Evolutionary conservation across 768 basidiomycete species (phyloP).

Genomic region (Wakefieldia striispora): DNA sequence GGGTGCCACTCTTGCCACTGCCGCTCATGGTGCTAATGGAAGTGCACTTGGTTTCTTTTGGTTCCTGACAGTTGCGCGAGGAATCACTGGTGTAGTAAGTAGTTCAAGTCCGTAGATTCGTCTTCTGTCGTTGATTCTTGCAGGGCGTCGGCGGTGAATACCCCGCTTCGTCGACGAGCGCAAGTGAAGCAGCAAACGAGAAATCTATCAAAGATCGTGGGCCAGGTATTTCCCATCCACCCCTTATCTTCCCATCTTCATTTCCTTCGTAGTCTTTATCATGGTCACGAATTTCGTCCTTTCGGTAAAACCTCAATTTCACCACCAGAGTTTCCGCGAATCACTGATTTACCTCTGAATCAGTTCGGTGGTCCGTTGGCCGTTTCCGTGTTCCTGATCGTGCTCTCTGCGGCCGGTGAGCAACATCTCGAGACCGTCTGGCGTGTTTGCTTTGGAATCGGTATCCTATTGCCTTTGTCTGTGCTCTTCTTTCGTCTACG

Average conservation of each 20-base stretch:
- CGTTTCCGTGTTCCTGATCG: slow-evolving; percentile 64
- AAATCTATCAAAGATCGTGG: slow-evolving; percentile 58
- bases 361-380: slow-evolving; percentile 68
- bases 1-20: slow-evolving; percentile 66
- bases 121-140: slow-evolving; percentile 2
- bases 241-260: neutral
- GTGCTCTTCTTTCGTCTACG: slow-evolving; percentile 72
- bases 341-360: slow-evolving; percentile 8
- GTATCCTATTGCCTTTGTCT: slow-evolving; percentile 58
- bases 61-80: slow-evolving; percentile 71
- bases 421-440: slow-evolving; percentile 62
- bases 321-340: neutral
- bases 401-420: slow-evolving; percentile 62
- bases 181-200: slow-evolving; percentile 74
- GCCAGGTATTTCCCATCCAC: slow-evolving; percentile 40
- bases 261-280: slow-evolving; percentile 51
- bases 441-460: slow-evolving; percentile 66
- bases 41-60: slow-evolving; percentile 63
- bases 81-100: slow-evolving; percentile 64
- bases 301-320: slow-evolving; percentile 38
- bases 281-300: slow-evolving; percentile 76
- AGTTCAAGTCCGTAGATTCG: neutral
- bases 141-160: slow-evolving; percentile 79
- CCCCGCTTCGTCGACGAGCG: slow-evolving; percentile 67
- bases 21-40: slow-evolving; percentile 59